These are phyloP conservation scores for Epicoccum nigrum DNA, from an alignment of 2,329 filamentous ascomycete genomes.

Conservation along the genomic window DNA sequence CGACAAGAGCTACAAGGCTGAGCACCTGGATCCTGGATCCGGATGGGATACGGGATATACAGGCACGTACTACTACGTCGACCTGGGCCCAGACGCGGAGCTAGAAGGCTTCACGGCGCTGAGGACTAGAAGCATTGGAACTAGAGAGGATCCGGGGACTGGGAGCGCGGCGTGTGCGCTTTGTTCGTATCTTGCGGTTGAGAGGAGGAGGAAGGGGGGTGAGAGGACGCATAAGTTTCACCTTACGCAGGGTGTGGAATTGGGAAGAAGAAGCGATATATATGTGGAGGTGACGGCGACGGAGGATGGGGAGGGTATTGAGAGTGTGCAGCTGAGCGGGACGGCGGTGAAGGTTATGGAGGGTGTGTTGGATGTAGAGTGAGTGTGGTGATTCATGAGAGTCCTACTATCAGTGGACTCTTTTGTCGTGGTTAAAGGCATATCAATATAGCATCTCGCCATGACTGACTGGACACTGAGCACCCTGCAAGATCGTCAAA, in stretches of 20 bases:
- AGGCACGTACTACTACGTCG: slow-evolving; percentile 60
- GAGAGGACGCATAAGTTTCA: slow-evolving; percentile 30
- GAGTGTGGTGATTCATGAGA: neutral
- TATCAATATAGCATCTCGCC: no score
- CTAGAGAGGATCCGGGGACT: slow-evolving; percentile 56
- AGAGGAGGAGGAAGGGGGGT: slow-evolving; percentile 38
- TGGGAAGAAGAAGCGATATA: slow-evolving; percentile 56
- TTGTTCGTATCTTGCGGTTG: slow-evolving; percentile 47
- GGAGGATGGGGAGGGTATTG: slow-evolving; percentile 40
- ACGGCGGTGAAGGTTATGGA: slow-evolving; percentile 49
- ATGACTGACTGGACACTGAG: no score
- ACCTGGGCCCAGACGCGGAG: slow-evolving; percentile 50
- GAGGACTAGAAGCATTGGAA: slow-evolving; percentile 64
- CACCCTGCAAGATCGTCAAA: no score
- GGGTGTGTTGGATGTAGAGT: slow-evolving; percentile 16
- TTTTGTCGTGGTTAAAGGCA: no score
- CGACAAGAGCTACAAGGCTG: slow-evolving; percentile 31
- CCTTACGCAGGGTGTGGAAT: slow-evolving; percentile 57
- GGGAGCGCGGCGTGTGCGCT: slow-evolving; percentile 56
- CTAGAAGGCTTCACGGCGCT: slow-evolving; percentile 40
- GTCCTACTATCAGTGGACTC: neutral
- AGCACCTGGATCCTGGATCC: slow-evolving; percentile 44
- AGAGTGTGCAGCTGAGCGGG: slow-evolving; percentile 50
- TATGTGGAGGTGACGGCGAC: slow-evolving; percentile 52
- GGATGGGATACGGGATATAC: slow-evolving; percentile 60